Percentiles rank a stretch among this genome's conserved stretches.
These are phyloP conservation scores for Simplicillium aogashimaense DNA, from an alignment of 2,329 filamentous ascomycete genomes.

Conservation along the genomic window DNA sequence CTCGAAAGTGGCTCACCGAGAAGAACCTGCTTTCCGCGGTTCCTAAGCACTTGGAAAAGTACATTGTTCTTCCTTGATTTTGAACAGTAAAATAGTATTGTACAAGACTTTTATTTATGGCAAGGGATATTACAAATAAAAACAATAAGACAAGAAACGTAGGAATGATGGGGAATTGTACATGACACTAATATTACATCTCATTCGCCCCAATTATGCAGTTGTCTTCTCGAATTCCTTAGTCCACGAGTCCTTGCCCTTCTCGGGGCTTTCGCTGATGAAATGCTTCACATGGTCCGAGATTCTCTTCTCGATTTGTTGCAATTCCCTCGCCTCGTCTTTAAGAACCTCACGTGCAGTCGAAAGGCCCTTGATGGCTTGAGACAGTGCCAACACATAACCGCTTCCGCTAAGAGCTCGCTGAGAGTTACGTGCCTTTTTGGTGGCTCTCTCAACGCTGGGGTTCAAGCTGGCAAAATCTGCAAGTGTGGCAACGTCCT, in stretches of 20 bases:
- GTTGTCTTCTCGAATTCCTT: slow-evolving; percentile 1
- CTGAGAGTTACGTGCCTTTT: slow-evolving; percentile 3
- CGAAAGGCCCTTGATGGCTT: slow-evolving; percentile 31
- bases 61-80: slow-evolving; percentile 74
- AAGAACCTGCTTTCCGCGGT: slow-evolving; percentile 78
- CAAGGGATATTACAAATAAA: slow-evolving; percentile 11
- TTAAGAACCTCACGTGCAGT: slow-evolving; percentile 31
- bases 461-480: slow-evolving; percentile 17
- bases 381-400: slow-evolving; percentile 17
- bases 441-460: slow-evolving; percentile 4
- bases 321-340: slow-evolving; percentile 19
- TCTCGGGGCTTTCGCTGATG: slow-evolving; percentile 8
- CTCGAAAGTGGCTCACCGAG: slow-evolving; percentile 75
- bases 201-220: not conserved
- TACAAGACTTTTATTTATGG: slow-evolving; percentile 8
- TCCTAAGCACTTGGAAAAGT: slow-evolving; percentile 79
- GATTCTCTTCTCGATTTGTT: slow-evolving; percentile 26
- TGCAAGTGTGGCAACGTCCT: slow-evolving; percentile 10
- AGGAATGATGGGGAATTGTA: slow-evolving; percentile 4
- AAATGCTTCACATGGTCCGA: slow-evolving; percentile 24
- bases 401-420: slow-evolving; percentile 13
- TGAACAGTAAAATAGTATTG: slow-evolving; percentile 3
- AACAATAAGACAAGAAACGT: slow-evolving; percentile 9
- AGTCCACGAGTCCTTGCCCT: slow-evolving; percentile 11
- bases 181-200: slow-evolving; percentile 9